phyloP scores from a whole-genome alignment of 2,329 filamentous ascomycete genomes.

The Colletotrichum destructivum region DNA sequence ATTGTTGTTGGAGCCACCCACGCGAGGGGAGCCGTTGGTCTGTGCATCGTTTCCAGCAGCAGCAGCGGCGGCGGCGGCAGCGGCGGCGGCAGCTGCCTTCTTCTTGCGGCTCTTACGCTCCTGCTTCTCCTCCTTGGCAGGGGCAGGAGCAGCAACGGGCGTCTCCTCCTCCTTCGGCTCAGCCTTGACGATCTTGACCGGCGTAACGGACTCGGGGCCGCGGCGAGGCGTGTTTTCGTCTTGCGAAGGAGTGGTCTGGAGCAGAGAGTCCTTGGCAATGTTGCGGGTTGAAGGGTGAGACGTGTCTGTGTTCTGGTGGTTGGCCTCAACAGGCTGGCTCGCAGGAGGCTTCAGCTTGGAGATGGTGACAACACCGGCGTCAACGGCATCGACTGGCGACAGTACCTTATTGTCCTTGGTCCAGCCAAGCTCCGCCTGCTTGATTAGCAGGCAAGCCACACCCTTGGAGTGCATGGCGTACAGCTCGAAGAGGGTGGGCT shows the following conservation, averaged over 20 bases:
- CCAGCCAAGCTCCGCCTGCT: slow-evolving; percentile 93
- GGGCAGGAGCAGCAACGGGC: slow-evolving; percentile 53
- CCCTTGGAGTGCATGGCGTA: slow-evolving; percentile 99
- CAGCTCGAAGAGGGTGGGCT: slow-evolving; percentile 88
- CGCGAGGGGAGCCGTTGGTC: slow-evolving; percentile 58
- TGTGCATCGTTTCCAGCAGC: slow-evolving; percentile 61
- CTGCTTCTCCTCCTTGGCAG: slow-evolving; percentile 64
- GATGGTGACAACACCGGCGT: slow-evolving; percentile 81
- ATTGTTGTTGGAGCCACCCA: slow-evolving; percentile 48
- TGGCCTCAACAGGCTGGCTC: slow-evolving; percentile 64
- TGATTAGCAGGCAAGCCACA: slow-evolving; percentile 90
- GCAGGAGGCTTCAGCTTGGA: slow-evolving; percentile 74
- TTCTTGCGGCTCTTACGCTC: slow-evolving; percentile 78
- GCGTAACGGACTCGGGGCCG: slow-evolving; percentile 51
- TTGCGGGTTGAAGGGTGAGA: slow-evolving; percentile 48
- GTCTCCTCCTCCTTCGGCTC: slow-evolving; percentile 66
- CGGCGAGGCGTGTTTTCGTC: slow-evolving; percentile 51
- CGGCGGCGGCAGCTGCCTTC: slow-evolving; percentile 70
- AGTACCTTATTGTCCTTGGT: slow-evolving; percentile 91
- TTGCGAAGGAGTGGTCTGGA: slow-evolving; percentile 48
- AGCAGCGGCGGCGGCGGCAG: slow-evolving; percentile 57
- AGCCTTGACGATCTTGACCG: slow-evolving; percentile 56
- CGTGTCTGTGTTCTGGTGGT: slow-evolving; percentile 52
- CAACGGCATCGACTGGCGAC: slow-evolving; percentile 81
- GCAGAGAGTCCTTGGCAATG: slow-evolving; percentile 54